Evolutionary conservation across 257 asterid genomes (phyloP).

Genomic region (Linaria vulgaris): DNA sequence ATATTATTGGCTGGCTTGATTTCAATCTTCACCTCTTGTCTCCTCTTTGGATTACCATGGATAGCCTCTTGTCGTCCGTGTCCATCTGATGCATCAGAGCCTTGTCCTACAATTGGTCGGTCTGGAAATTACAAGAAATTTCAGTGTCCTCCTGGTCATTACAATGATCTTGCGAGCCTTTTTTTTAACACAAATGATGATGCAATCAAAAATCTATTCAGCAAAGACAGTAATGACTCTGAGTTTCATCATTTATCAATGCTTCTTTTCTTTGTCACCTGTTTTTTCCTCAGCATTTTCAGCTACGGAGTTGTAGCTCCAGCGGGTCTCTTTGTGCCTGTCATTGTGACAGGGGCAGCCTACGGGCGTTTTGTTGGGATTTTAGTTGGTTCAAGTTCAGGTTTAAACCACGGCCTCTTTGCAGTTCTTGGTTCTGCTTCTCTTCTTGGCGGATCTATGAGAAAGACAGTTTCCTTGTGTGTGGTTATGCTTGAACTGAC

Average conservation of each 20-base stretch:
- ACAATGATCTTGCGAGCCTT: conserved; percentile 94
- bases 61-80: conserved; percentile 78
- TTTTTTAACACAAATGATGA: conserved; percentile 92
- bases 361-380: conserved; percentile 85
- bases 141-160: conserved; percentile 88
- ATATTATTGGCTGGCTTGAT: conserved; percentile 65
- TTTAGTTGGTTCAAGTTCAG: conserved; percentile 56
- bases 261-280: conserved; percentile 73
- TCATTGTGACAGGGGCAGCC: conserved; percentile 90
- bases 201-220: conserved; percentile 90
- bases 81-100: conserved; percentile 71
- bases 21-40: conserved; percentile 79
- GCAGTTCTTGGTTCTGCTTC: conserved; percentile 94
- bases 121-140: conserved; percentile 92
- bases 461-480: conserved; percentile 90
- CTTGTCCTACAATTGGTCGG: conserved; percentile 96
- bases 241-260: conserved; percentile 73
- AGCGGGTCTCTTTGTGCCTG: conserved; percentile 84
- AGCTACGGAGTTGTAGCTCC: conserved; percentile 93
- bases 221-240: conserved; percentile 74
- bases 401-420: conserved; percentile 84
- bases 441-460: conserved; percentile 94
- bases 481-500: conserved; percentile 85
- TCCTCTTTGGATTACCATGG: conserved; percentile 93
- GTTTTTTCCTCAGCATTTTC: conserved; percentile 71